Base-by-base conservation (phyloP, 345 rosid species). In the Linum usitatissimum region DNA sequence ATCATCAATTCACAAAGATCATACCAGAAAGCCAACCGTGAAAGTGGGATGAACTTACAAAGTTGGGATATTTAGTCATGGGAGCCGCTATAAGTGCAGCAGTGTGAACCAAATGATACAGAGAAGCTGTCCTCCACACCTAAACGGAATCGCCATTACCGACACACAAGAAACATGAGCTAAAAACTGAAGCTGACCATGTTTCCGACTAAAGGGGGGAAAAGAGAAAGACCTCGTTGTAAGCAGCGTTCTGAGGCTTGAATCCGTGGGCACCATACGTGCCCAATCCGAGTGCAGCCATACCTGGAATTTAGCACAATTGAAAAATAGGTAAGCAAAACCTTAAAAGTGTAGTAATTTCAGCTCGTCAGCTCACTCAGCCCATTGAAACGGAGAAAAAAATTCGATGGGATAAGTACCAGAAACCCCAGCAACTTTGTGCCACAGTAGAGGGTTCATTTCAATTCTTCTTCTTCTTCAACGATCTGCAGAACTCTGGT, bases 41-140 rank as follows among this genome's bases (percentile, higher is more conserved):
- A 19, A 3, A 53, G 19, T 19, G 12, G 3, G 39, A 20, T 14
- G 63, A 55, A 76, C 81, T 79, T 68, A 93, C 97, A 68, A 84
- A 65, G 66, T 79, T 72, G 18, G 97, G 97, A 59, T 64, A 61
- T 69, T 80, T 93, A 53, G 92, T 82, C 67, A 64, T 48, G 23
- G 97, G 99, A 54, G 94, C 90, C 72, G 88, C 78, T 70, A 87
- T 67, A 58, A 93, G 82, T 59, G 97, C 94, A 19, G 92, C 92
- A 17, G 95, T 93, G 73, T 93, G 99, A 61, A 84, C 84, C 82
- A 90, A 71, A 80, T 93, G 97, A 76, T 90, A 93, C 53, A 88
- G 74, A 20, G 99, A 90, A 49, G 97, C 97, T 3, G 88, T 90
- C 45, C 90, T 88, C 99, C 96, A 90, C n/a, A 87, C 95, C 97